A percentile compares a stretch with the other conserved stretches of the same genome.
Conservation (phyloP, 352 stramenopile species). For the Phytophthora megakarya region DNA sequence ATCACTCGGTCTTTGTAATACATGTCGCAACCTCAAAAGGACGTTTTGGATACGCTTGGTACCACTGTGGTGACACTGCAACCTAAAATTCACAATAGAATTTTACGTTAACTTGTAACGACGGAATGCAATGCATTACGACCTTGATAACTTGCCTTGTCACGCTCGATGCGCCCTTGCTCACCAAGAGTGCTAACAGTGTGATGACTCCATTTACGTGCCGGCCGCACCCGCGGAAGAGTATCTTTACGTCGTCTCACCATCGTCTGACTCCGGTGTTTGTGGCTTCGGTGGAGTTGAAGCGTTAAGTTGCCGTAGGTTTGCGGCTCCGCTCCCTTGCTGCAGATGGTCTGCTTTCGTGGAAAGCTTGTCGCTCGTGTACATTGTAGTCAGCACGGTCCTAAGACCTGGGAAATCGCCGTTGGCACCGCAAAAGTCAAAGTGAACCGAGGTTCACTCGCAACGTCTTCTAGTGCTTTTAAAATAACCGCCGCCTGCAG, state of each 20-base stretch:
- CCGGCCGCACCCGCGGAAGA: neutral
- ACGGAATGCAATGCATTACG: too few species aligned
- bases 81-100: conserved; percentile 19
- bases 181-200: neutral
- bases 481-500: conserved; percentile 4
- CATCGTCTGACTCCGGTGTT: conserved; percentile 1
- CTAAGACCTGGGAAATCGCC: neutral
- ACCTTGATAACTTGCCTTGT: too few species aligned
- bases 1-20: conserved; percentile 17
- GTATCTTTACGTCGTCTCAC: conserved; percentile 6
- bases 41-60: conserved; percentile 17
- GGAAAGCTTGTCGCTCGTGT: conserved; percentile 4
- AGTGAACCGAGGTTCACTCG: conserved; percentile 3
- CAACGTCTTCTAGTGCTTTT: conserved; percentile 8
- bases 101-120: conserved; percentile 4
- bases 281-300: conserved; percentile 1
- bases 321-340: neutral
- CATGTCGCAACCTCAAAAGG: conserved; percentile 37
- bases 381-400: neutral
- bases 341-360: conserved; percentile 21
- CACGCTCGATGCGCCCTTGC: too few species aligned
- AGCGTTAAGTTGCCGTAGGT: conserved; percentile 8
- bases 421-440: neutral
- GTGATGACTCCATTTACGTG: neutral
- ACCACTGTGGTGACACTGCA: conserved; percentile 33